Base-by-base conservation (phyloP, 108 stramenopile genomes). In the Skeletonema potamos region DNA sequence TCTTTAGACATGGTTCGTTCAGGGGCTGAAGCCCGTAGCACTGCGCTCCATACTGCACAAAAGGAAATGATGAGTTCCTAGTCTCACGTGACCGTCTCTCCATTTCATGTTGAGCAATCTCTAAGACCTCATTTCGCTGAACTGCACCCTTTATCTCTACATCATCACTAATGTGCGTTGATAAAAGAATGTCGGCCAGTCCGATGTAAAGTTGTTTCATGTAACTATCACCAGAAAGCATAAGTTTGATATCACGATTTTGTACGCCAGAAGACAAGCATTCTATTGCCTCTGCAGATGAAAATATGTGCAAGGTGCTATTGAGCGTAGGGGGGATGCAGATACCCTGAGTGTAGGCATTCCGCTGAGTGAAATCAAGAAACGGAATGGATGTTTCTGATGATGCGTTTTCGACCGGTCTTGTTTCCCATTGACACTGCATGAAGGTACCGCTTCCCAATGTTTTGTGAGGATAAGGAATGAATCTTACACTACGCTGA, bases 401-500 rank as follows among this genome's bases (percentile, higher is more conserved):
- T 3, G 39, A 41, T n/a, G 39, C n/a, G 39, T 24, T 51, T 51
- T 9, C 0, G 1, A 51, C 1, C 9, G 48, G 48, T 20, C 48
- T 51, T 8, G 48, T 51, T 51, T 51, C 48, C 48, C 48, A 51
- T 51, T 51, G 22, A 24, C 48, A 51, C 22, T 51, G 48, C 20
- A 51, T 18, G 22, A 20, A 51, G 8, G 48, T 8, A 22, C 48
- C 48, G 48, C 48, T 51, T 18, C 48, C 48, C 22, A 51, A 22
- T 51, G 48, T 51, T 51, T 51, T 51, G 48, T 51, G 48, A 51
- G 48, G 48, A 8, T 22, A 51, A 51, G 48, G 48, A 24, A 51
- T 51, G 22, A 51, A 51, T 51, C 48, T 51, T 51, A 51, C 22
- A 24, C 48, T 51, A 8, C 48, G 48, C 48, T 51, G 48, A 1